phyloP scores from a whole-genome alignment of 345 rosid genomes.

The Cardamine occulta region DNA sequence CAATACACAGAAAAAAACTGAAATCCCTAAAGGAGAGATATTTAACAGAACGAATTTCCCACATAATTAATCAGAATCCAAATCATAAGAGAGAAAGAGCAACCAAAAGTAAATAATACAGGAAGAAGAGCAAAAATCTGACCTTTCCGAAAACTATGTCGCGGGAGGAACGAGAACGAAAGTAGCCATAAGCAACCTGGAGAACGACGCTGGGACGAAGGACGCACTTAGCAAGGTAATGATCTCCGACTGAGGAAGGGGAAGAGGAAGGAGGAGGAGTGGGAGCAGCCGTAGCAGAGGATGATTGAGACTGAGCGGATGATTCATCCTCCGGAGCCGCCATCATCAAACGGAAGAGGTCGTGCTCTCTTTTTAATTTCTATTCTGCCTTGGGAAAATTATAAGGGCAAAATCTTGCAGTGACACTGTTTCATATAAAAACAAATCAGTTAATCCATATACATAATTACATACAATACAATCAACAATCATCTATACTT shows the following conservation, averaged over 20 bases:
- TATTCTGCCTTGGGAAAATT: not conserved
- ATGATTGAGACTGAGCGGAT: constrained; percentile 69
- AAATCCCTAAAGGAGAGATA: constrained; percentile 32
- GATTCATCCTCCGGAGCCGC: constrained; percentile 97
- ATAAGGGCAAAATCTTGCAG: constrained; percentile 20
- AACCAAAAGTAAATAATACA: not conserved
- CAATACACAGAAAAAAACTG: not conserved
- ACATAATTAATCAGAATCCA: constrained; percentile 19
- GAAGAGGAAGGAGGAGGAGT: constrained; percentile 55
- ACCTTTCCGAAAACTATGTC: constrained; percentile 97
- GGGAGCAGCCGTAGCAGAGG: constrained; percentile 54
- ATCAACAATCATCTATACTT: not conserved
- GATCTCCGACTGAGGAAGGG: constrained; percentile 51
- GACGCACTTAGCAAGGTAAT: constrained; percentile 90
- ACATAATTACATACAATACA: too few species aligned
- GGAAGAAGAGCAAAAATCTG: not conserved
- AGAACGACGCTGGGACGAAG: constrained; percentile 83
- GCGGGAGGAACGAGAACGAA: constrained; percentile 66
- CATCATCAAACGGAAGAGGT: constrained; percentile 48
- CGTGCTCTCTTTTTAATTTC: constrained; percentile 2
- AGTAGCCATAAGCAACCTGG: constrained; percentile 78
- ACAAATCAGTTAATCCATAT: not conserved
- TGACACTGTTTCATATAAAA: constrained; percentile 10
- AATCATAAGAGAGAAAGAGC: not conserved
- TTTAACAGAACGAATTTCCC: not conserved